A percentile compares a stretch with the other conserved stretches of the same genome.
These are phyloP conservation scores for Penicillium sp. DNA, from an alignment of 2,329 filamentous ascomycete species.

Conservation along the genomic window DNA sequence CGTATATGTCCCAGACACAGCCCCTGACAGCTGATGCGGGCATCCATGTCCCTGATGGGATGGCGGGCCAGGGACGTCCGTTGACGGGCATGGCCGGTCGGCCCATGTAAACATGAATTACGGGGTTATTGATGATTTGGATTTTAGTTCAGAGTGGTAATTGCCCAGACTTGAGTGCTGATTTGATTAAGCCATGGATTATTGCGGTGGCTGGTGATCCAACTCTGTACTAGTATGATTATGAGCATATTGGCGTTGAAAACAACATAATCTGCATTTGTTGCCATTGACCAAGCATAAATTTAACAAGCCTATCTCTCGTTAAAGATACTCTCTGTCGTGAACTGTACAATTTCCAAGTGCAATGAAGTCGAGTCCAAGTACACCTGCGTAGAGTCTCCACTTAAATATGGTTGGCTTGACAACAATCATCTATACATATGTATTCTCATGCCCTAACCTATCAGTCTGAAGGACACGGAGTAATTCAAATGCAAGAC, in stretches of 20 bases:
- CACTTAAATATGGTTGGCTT: slow-evolving; percentile 3
- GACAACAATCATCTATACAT: background rate
- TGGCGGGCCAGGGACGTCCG: slow-evolving; percentile 13
- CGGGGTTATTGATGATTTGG: slow-evolving; percentile 3
- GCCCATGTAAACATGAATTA: slow-evolving; percentile 12
- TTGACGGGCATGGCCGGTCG: slow-evolving; percentile 20
- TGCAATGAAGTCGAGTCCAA: background rate
- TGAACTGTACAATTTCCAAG: background rate
- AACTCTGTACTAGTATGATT: slow-evolving; percentile 7
- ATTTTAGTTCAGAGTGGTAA: background rate
- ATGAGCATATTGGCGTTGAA: slow-evolving; percentile 3
- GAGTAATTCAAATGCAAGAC: slow-evolving; percentile 16
- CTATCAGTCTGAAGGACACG: slow-evolving; percentile 2
- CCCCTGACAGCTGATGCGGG: slow-evolving; percentile 5
- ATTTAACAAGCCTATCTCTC: background rate
- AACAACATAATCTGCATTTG: background rate
- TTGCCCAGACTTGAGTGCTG: background rate
- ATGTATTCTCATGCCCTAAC: background rate
- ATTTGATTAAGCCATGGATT: background rate
- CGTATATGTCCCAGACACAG: slow-evolving; percentile 28
- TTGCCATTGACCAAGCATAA: background rate
- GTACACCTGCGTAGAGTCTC: background rate
- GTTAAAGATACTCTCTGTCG: background rate
- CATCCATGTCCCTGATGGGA: slow-evolving; percentile 2
- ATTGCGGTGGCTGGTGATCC: slow-evolving; percentile 1